Base-by-base conservation (phyloP, 441 rosid species). In the Populus hybrid region DNA sequence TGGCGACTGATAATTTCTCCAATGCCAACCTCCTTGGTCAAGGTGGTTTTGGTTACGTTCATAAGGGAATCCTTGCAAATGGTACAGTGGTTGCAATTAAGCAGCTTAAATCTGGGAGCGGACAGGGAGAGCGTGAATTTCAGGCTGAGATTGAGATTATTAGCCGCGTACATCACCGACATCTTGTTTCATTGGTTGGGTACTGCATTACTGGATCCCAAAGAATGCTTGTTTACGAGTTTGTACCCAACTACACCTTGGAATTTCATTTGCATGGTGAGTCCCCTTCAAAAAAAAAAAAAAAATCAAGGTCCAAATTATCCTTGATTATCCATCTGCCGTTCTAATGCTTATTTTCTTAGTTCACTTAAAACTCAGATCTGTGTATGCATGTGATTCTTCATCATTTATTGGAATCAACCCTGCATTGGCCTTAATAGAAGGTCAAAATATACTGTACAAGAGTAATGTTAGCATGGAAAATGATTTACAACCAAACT, bases 11-110 rank as follows among this genome's bases (percentile, higher is more conserved):
- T 81, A 94, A 96, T 59, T 95, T 95, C 84, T 89, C 97, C 0
- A 86, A 87, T 8, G 89, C 91, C 7, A 94, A 95, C 80, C 88
- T 95, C 71, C 86, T 95, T 1, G 99, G 99, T 63, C 97, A 95
- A 85, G 99, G 99, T 9, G 99, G 99, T 46, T 95, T 95, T 9
- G 98, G 99, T 63, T 95, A 88, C 74, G 99, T 95, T 81, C 95
- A 94, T 75, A 90, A 83, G 24, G 99, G 99, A 81, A 81, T 92
- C 69, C 91, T 95, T 36, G 84, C 86, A 0, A 88, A 89, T 77
- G 99, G 99, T 30, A 91, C 87, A 85, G 94, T 89, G 81, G 91
- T 95, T 69, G 99, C 99, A 3, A 81, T 95, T 63, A 95, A 95
- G 82, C 97, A 88, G 80, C 87, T 95, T 76, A 95, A 95, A 85